These are phyloP conservation scores for Lactifluus subvellereus DNA, from an alignment of 768 basidiomycete genomes.

Conservation along the genomic window DNA sequence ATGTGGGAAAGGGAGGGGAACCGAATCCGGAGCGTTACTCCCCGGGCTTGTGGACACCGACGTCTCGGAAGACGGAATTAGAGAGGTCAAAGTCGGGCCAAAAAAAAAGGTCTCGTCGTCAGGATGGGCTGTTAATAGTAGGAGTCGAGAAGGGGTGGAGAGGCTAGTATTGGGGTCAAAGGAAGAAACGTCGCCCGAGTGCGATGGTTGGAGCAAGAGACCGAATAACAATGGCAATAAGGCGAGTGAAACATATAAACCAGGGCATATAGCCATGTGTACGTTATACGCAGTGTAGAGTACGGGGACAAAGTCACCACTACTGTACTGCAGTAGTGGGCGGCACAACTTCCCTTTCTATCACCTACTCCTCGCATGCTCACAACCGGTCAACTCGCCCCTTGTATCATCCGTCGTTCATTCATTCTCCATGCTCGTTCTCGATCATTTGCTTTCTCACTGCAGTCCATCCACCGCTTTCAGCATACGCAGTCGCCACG, in stretches of 20 bases:
- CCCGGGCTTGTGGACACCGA: neutral
- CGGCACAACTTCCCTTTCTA: neutral
- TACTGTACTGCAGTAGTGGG: too few relatives aligned
- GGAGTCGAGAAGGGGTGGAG: slow-evolving; percentile 30
- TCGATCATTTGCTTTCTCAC: neutral
- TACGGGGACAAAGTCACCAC: too few relatives aligned
- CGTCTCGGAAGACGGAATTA: slow-evolving; percentile 29
- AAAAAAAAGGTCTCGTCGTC: slow-evolving; percentile 97
- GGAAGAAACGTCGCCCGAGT: neutral
- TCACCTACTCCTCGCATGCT: neutral
- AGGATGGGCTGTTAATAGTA: slow-evolving; percentile 86
- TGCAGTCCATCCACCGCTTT: slow-evolving; percentile 1
- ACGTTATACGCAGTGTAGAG: neutral
- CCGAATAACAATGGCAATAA: slow-evolving; percentile 2
- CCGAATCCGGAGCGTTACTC: neutral
- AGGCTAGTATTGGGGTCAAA: neutral
- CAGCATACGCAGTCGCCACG: slow-evolving; percentile 9
- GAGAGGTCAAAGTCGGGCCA: slow-evolving; percentile 67
- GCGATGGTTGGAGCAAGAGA: slow-evolving; percentile 6
- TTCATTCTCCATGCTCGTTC: slow-evolving; percentile 1
- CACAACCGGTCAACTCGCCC: neutral
- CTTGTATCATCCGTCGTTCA: slow-evolving; percentile 7
- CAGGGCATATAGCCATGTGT: neutral
- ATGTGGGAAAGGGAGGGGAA: slow-evolving; percentile 23
- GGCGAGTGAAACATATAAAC: slow-evolving; percentile 9